A percentile compares a stretch with the other conserved stretches of the same genome.
Evolutionary conservation across 495 filamentous ascomycete genomes (phyloP).

Genomic region (Symbiotaphrina buchneri): DNA sequence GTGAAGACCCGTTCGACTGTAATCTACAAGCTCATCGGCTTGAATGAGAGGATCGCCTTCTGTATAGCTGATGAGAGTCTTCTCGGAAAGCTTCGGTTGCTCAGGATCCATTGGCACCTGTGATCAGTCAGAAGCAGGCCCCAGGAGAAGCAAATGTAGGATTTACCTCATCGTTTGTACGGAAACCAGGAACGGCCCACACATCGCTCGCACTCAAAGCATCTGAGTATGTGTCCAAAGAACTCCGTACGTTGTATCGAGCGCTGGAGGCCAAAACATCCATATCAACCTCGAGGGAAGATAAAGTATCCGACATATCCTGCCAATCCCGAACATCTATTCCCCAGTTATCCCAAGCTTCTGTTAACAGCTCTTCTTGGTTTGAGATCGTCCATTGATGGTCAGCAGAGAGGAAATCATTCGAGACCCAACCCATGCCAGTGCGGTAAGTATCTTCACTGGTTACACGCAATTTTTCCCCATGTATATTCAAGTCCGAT

Average conservation of each 20-base stretch:
- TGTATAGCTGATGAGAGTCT: constrained; percentile 36
- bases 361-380: constrained; percentile 28
- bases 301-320: constrained; percentile 5
- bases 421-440: constrained; percentile 57
- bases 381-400: constrained; percentile 5
- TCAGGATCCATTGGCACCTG: constrained; percentile 35
- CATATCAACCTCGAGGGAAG: no score
- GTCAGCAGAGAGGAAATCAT: constrained; percentile 13
- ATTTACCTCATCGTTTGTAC: constrained; percentile 16
- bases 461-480: constrained; percentile 48
- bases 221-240: constrained; percentile 6
- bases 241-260: constrained; percentile 2
- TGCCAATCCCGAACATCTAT: constrained; percentile 25
- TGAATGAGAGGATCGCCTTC: constrained; percentile 36
- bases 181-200: constrained; percentile 13
- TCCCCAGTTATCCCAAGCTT: constrained; percentile 32
- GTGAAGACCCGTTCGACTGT: no score
- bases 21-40: constrained; percentile 14
- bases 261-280: no score
- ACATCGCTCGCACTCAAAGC: constrained; percentile 14
- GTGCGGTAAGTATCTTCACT: constrained; percentile 58
- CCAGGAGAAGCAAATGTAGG: constrained; percentile 4
- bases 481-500: constrained; percentile 38
- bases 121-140: constrained; percentile 11
- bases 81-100: constrained; percentile 31